Percentiles rank a stretch among this genome's conserved stretches.
These are phyloP conservation scores for Tylopilus sp. DNA, from an alignment of 768 basidiomycete species.

Conservation along the genomic window DNA sequence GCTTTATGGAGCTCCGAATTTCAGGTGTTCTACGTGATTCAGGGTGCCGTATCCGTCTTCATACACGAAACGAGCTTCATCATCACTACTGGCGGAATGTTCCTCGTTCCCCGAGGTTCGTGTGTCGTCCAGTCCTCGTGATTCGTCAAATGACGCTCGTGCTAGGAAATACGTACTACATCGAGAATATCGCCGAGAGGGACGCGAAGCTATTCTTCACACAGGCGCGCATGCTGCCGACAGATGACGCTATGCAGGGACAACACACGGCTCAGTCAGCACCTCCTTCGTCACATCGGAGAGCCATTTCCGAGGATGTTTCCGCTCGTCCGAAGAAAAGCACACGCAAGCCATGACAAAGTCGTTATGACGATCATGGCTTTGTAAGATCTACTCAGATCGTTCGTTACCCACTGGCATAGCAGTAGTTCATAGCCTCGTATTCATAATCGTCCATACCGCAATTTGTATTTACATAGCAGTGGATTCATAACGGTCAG, in stretches of 20 bases:
- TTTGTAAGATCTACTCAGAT: background rate
- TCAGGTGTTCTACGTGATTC: slow-evolving; percentile 76
- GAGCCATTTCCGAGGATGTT: slow-evolving; percentile 24
- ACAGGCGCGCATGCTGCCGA: slow-evolving; percentile 63
- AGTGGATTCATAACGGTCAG: slow-evolving; percentile 8
- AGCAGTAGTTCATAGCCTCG: slow-evolving; percentile 1
- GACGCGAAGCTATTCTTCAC: slow-evolving; percentile 88
- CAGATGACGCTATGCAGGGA: slow-evolving; percentile 24
- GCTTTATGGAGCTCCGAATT: background rate
- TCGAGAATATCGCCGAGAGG: slow-evolving; percentile 81
- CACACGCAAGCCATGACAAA: slow-evolving; percentile 21
- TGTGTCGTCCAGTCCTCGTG: background rate
- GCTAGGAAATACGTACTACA: slow-evolving; percentile 84
- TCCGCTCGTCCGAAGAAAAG: slow-evolving; percentile 14
- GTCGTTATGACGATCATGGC: background rate
- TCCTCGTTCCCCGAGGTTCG: slow-evolving; percentile 86
- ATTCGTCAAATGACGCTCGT: background rate
- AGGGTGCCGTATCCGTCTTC: slow-evolving; percentile 85
- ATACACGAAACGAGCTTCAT: slow-evolving; percentile 78
- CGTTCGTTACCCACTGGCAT: background rate
- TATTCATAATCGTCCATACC: slow-evolving; percentile 22
- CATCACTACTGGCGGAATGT: slow-evolving; percentile 79
- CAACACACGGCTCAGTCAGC: slow-evolving; percentile 30
- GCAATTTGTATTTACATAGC: slow-evolving; percentile 6
- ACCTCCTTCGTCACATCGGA: slow-evolving; percentile 28